Conservation (phyloP, 768 basidiomycete genomes). For the Termitomyces heimii region DNA sequence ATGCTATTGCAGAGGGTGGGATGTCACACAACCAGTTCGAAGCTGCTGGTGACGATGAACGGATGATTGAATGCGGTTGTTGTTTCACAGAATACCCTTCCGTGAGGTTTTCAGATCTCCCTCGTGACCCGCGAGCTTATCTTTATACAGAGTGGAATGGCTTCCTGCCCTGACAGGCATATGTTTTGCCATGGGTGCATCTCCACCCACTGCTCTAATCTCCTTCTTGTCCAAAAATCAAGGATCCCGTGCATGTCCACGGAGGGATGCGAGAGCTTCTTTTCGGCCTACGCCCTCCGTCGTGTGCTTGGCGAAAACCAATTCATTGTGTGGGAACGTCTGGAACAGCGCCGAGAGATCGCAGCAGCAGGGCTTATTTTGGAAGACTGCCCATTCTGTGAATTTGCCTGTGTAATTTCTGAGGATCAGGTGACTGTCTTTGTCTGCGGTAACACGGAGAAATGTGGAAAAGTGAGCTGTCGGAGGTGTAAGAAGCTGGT, state of each 20-base stretch:
- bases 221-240: constrained; percentile 49
- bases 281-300: constrained; percentile 55
- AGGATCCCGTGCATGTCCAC: constrained; percentile 49
- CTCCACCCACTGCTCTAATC: constrained; percentile 47
- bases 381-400: constrained; percentile 79
- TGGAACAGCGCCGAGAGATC: constrained; percentile 62
- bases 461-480: constrained; percentile 60
- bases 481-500: constrained; percentile 61
- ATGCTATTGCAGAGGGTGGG: neutral
- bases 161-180: constrained; percentile 73
- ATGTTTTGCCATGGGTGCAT: constrained; percentile 68
- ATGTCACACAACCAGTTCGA: neutral
- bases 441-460: constrained; percentile 28
- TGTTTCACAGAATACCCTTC: constrained; percentile 42
- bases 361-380: constrained; percentile 62
- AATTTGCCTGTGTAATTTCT: constrained; percentile 61
- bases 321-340: constrained; percentile 50
- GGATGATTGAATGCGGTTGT: constrained; percentile 66
- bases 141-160: constrained; percentile 52
- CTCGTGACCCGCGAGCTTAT: neutral
- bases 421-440: constrained; percentile 45
- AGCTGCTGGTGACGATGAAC: neutral
- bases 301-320: constrained; percentile 56
- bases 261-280: constrained; percentile 46
- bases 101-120: constrained; percentile 5